Evolutionary conservation across 495 filamentous ascomycete species (phyloP).

Genomic region (Friedmanniomyces simplex): DNA sequence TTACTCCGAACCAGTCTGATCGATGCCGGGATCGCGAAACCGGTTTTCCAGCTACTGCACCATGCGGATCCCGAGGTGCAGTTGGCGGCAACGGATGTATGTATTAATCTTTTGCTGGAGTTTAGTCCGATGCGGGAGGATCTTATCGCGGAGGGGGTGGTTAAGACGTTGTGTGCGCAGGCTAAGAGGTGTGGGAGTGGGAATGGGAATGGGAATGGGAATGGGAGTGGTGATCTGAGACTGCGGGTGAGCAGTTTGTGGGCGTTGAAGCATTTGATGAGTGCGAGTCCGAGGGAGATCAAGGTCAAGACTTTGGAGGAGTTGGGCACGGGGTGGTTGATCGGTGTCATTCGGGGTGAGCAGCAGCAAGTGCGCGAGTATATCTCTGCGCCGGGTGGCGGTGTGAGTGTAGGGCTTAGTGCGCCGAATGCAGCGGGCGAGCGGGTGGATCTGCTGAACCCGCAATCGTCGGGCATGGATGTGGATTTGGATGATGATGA

Average conservation of each 20-base stretch:
- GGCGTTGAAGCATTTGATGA: slow-evolving; percentile 83
- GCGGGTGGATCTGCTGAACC: slow-evolving; percentile 56
- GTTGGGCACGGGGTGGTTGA: slow-evolving; percentile 67
- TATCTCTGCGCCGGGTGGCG: neutral
- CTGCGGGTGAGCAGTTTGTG: slow-evolving; percentile 75
- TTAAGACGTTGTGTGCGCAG: slow-evolving; percentile 71
- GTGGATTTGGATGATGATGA: slow-evolving; percentile 36
- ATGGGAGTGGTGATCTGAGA: slow-evolving; percentile 8
- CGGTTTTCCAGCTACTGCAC: slow-evolving; percentile 64
- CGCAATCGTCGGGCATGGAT: slow-evolving; percentile 32
- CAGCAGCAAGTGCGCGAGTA: slow-evolving; percentile 34
- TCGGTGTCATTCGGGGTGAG: slow-evolving; percentile 29
- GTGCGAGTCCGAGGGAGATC: slow-evolving; percentile 51
- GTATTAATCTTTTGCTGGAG: slow-evolving; percentile 75
- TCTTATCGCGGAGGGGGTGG: slow-evolving; percentile 63
- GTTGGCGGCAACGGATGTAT: slow-evolving; percentile 68
- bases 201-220: slow-evolving; percentile 26
- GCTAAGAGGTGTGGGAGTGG: slow-evolving; percentile 62
- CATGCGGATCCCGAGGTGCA: slow-evolving; percentile 72
- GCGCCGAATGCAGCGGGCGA: slow-evolving; percentile 56
- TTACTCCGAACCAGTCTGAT: slow-evolving; percentile 76
- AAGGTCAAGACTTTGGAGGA: slow-evolving; percentile 69
- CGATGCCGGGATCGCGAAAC: slow-evolving; percentile 70
- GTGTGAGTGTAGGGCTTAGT: slow-evolving; percentile 16
- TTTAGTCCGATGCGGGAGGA: slow-evolving; percentile 83